phyloP scores from a whole-genome alignment of 257 asterid species.

The Jacaranda copaia region DNA sequence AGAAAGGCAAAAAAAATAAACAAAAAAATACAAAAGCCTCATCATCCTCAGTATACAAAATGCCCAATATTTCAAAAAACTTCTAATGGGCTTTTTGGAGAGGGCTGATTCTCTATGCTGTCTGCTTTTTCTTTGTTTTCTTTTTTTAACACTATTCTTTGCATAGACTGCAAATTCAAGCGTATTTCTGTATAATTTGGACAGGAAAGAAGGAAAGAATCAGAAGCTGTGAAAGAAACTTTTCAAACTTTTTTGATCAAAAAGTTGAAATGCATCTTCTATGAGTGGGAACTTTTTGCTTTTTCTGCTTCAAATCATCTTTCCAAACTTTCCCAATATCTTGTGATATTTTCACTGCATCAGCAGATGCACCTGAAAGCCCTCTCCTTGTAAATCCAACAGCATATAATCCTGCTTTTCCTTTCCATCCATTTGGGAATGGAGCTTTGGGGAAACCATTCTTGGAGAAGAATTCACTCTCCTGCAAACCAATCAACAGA shows the following conservation, averaged over 20 bases:
- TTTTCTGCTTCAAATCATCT: conserved; percentile 60
- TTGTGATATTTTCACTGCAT: conserved; percentile 60
- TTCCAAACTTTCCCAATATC: conserved; percentile 65
- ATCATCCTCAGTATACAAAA: conserved; percentile 57
- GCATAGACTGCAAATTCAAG: too few species aligned
- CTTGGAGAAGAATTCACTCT: conserved; percentile 55
- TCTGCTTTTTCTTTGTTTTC: conserved; percentile 31
- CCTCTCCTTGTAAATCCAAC: conserved; percentile 81
- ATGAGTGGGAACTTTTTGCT: conserved; percentile 56
- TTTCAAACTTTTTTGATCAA: conserved; percentile 23
- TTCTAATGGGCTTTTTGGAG: conserved; percentile 55
- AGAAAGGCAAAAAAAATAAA: neutral
- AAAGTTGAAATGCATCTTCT: conserved; percentile 67
- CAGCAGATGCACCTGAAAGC: conserved; percentile 66
- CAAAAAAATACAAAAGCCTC: conserved; percentile 41
- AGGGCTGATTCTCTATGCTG: conserved; percentile 64
- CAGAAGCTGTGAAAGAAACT: too few species aligned
- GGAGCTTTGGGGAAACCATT: conserved; percentile 68
- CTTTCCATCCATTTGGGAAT: conserved; percentile 76
- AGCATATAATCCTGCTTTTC: conserved; percentile 64
- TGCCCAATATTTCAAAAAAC: conserved; percentile 54
- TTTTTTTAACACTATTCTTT: neutral
- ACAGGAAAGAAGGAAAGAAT: too few species aligned
- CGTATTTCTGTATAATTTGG: too few species aligned
- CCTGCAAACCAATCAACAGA: conserved; percentile 35